Conservation (phyloP, 805 yeast species). For the Candida germanica region DNA sequence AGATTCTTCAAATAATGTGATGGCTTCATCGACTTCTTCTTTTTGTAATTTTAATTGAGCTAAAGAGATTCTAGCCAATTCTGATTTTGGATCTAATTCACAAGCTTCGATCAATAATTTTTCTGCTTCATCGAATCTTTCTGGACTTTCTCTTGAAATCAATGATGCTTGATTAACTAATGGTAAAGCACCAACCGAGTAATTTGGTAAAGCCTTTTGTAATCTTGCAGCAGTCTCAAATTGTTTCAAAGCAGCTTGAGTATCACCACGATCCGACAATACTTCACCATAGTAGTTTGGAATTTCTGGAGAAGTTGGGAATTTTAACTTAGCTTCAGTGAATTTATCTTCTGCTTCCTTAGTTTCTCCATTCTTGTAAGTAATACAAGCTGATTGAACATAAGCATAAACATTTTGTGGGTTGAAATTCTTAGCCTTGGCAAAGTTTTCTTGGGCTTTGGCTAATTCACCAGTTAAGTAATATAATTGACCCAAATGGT, state of each 20-base stretch:
- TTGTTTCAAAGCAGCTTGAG: slow-evolving; percentile 70
- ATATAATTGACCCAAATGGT: slow-evolving; percentile 91
- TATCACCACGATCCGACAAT: slow-evolving; percentile 74
- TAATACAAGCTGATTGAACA: slow-evolving; percentile 90
- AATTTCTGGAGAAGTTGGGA: slow-evolving; percentile 86
- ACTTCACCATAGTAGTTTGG: slow-evolving; percentile 96
- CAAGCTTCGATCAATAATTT: slow-evolving; percentile 70
- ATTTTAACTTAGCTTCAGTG: slow-evolving; percentile 64
- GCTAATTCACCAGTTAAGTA: slow-evolving; percentile 74
- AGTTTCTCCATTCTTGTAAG: slow-evolving; percentile 70
- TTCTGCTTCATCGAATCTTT: slow-evolving; percentile 53
- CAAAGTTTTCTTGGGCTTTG: slow-evolving; percentile 71
- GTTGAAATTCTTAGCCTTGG: slow-evolving; percentile 71
- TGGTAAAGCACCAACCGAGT: slow-evolving; percentile 85
- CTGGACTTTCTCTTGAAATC: slow-evolving; percentile 52
- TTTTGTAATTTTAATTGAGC: slow-evolving; percentile 88
- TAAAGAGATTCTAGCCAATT: slow-evolving; percentile 83
- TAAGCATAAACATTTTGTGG: slow-evolving; percentile 76
- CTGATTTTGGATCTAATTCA: slow-evolving; percentile 81
- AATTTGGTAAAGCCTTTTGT: slow-evolving; percentile 65
- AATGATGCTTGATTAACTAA: slow-evolving; percentile 84
- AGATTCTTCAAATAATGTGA: slow-evolving; percentile 76
- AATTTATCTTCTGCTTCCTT: slow-evolving; percentile 63
- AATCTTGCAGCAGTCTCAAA: slow-evolving; percentile 83
- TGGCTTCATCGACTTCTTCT: slow-evolving; percentile 79